Conservation (phyloP, 805 yeast species). For the Candida ulmi region DNA sequence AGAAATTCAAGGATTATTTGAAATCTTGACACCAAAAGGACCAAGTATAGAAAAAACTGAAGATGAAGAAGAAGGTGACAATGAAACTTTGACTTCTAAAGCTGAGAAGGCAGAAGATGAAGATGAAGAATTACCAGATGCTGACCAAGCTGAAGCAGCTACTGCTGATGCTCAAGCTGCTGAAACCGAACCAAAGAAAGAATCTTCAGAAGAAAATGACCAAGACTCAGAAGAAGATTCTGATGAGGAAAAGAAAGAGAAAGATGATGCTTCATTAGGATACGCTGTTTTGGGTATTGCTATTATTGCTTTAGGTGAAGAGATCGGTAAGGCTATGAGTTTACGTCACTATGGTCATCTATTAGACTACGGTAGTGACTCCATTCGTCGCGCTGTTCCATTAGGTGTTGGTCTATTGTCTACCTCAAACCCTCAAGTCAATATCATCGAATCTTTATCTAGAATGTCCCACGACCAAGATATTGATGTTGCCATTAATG, state of each 20-base stretch:
- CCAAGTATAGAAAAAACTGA: slow-evolving; percentile 55
- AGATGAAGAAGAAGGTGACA: slow-evolving; percentile 38
- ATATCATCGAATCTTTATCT: slow-evolving; percentile 92
- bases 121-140: slow-evolving; percentile 22
- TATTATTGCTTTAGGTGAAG: slow-evolving; percentile 94
- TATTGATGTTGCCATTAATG: slow-evolving; percentile 87
- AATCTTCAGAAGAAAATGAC: slow-evolving; percentile 22
- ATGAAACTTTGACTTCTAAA: slow-evolving; percentile 26
- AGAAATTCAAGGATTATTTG: slow-evolving; percentile 85
- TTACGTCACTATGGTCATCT: slow-evolving; percentile 94
- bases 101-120: slow-evolving; percentile 17
- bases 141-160: slow-evolving; percentile 16
- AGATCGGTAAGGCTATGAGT: slow-evolving; percentile 96
- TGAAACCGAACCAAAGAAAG: slow-evolving; percentile 12
- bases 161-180: slow-evolving; percentile 11
- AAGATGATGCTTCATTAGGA: slow-evolving; percentile 42
- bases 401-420: slow-evolving; percentile 96
- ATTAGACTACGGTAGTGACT: slow-evolving; percentile 94
- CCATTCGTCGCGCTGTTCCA: slow-evolving; percentile 91
- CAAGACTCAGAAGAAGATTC: slow-evolving; percentile 22
- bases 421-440: slow-evolving; percentile 92
- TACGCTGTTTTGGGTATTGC: slow-evolving; percentile 95
- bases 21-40: slow-evolving; percentile 72
- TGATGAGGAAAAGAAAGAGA: slow-evolving; percentile 27
- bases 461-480: slow-evolving; percentile 96